Evolutionary conservation across 2,329 filamentous ascomycete genomes (phyloP), one percentile per base, ranked within the genome.

Genomic region (Lanzia echinophila): DNA sequence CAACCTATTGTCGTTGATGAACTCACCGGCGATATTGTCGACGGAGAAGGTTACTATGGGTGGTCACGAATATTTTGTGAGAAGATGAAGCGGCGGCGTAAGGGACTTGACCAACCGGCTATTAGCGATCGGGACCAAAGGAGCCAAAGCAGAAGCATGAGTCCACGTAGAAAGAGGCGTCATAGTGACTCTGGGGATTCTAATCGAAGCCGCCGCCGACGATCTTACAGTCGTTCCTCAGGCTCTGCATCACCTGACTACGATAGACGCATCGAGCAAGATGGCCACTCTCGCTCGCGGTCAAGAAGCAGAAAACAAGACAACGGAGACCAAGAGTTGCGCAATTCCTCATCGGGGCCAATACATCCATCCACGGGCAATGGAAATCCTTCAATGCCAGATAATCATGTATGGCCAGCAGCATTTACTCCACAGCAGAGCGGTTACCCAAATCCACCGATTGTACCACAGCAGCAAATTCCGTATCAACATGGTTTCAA

Each of bases 41-140:
- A 77, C 6, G 84, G 84, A 1, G 84, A 88, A 58, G 88, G 87
- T 1, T 95, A 95, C 68, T 95, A 95, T 66, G 90, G 90, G 57
- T 95, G 90, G 90, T 92, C 89, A 5, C 79, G 81, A 38, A 74
- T 75, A 1, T 94, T 95, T 62, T 95, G 88, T 67, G 77, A 88
- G 60, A 87, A 86, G 65, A 94, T 94, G 86, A 89, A 86, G 70
- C 72, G 75, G 48, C 74, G 79, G 36, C 65, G 63, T 54, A 66
- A 60, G 41, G 65, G 62, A n/a, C 39, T 57, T 1, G 57, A 61
- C 33, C 44, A 54, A 19, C 57, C 60, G 22, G 32, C 33, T 8
- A 28, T 28, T 28, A 39, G 32, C 17, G 49, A 56, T 15, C 57
- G 59, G 13, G 49, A 41, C 24, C 53, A 43, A 54, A 42, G 56